Conservation (phyloP, 2,329 filamentous ascomycete species). For the Metarhizium guizhouense region DNA sequence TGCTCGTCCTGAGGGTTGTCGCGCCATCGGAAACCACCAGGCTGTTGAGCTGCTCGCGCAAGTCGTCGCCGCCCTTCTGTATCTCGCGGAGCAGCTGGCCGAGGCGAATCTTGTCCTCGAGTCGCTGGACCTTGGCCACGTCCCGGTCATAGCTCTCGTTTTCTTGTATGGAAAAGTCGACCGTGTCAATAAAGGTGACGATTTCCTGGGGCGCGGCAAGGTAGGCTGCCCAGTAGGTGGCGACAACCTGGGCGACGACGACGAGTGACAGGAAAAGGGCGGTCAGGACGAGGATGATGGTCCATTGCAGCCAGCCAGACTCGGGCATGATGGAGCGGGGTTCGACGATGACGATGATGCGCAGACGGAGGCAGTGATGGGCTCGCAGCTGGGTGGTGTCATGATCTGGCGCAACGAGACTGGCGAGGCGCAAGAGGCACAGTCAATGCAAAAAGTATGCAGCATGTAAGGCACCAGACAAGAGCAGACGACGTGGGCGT, state of each 20-base stretch:
- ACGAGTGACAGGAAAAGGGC: constrained; percentile 47
- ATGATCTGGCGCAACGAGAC: constrained; percentile 4
- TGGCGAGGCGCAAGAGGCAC: background rate
- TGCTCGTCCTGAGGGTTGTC: constrained; percentile 33
- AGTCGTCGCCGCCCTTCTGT: constrained; percentile 49
- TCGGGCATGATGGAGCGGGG: constrained; percentile 36
- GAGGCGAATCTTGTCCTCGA: constrained; percentile 55
- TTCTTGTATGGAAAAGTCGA: constrained; percentile 54
- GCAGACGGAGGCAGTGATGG: constrained; percentile 7
- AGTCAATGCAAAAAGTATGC: constrained; percentile 2
- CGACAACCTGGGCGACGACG: constrained; percentile 42
- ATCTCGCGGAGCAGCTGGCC: constrained; percentile 51
- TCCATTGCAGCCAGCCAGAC: constrained; percentile 44
- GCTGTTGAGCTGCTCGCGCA: constrained; percentile 50
- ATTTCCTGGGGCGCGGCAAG: constrained; percentile 49
- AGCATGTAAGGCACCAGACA: background rate
- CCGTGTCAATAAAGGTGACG: constrained; percentile 46
- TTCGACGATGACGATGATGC: constrained; percentile 9
- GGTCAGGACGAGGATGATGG: constrained; percentile 47
- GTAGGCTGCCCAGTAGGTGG: constrained; percentile 47
- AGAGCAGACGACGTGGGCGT: background rate
- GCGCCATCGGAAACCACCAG: constrained; percentile 38
- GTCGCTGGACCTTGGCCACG: constrained; percentile 44
- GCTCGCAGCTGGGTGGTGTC: constrained; percentile 5
- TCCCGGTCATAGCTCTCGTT: constrained; percentile 57